phyloP scores from a whole-genome alignment of 2,329 filamentous ascomycete genomes.

The Chaetomiaceae sp. region DNA sequence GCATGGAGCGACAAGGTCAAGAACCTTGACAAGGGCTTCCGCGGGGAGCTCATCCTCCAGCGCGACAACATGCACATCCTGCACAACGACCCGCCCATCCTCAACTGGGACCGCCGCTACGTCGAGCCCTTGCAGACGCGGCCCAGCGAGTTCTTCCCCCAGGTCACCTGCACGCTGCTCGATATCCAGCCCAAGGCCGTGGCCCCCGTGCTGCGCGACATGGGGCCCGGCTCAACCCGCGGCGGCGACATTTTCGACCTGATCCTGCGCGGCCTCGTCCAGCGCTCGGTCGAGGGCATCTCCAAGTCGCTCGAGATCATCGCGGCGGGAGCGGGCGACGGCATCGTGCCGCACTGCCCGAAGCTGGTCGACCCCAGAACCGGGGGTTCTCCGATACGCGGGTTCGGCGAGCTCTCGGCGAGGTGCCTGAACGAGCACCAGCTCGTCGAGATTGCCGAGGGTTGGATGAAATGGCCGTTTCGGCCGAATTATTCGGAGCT shows the following conservation, averaged over 20 bases:
- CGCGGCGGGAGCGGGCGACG: slow-evolving; percentile 57
- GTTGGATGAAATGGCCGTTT: slow-evolving; percentile 65
- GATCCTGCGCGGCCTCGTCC: slow-evolving; percentile 43
- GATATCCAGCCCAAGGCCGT: slow-evolving; percentile 61
- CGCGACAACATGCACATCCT: slow-evolving; percentile 54
- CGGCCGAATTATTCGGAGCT: slow-evolving; percentile 46
- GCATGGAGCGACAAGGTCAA: slow-evolving; percentile 36
- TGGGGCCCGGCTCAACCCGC: slow-evolving; percentile 38
- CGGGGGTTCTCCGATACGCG: slow-evolving; percentile 43
- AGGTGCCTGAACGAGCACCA: slow-evolving; percentile 51
- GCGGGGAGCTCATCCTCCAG: slow-evolving; percentile 36
- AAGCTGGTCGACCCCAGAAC: slow-evolving; percentile 44
- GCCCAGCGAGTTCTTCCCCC: slow-evolving; percentile 63
- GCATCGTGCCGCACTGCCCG: slow-evolving; percentile 45
- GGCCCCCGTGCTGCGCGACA: slow-evolving; percentile 45
- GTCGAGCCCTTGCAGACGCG: slow-evolving; percentile 64
- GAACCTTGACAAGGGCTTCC: slow-evolving; percentile 32
- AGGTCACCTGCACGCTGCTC: slow-evolving; percentile 52
- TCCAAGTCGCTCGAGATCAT: slow-evolving; percentile 45
- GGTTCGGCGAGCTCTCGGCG: slow-evolving; percentile 40
- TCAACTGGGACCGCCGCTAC: slow-evolving; percentile 66
- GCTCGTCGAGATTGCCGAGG: slow-evolving; percentile 53
- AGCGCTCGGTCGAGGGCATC: slow-evolving; percentile 34
- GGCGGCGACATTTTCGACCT: slow-evolving; percentile 50
- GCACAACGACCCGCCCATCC: slow-evolving; percentile 44